Base-by-base conservation (phyloP, 108 stramenopile genomes). In the Aurantiochytrium sp. region DNA sequence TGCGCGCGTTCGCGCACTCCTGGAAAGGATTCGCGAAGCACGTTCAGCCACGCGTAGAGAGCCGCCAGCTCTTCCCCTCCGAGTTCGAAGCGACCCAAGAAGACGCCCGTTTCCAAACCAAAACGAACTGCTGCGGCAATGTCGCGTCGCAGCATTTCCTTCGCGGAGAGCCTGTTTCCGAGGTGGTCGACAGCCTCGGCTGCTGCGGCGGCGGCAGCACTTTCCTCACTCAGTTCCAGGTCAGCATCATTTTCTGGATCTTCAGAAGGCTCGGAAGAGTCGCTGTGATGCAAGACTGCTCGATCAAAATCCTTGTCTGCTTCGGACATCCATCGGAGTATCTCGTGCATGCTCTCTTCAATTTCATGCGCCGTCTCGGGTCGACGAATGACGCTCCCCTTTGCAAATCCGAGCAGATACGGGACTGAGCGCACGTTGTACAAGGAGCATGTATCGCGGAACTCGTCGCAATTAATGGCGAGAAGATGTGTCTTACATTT, bases 11-110 rank as follows among this genome's bases (percentile, higher is more conserved):
- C 76, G 49, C n/a, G 45, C 45, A 23, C 51, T 8, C 76, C 76
- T 25, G 76, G 76, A 83, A 83, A 83, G 23, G 76, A 83, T 45
- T 83, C 49, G 43, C 76, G 76, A 12, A 83, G 76, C 51, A 83
- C 76, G 23, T 83, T 83, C 23, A 83, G 76, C 76, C 76, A 83
- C 19, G 76, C n/a, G 28, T 83, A 83, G 19, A 83, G 6, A 8
- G 76, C 76, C 49, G 45, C 51, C n/a, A 83, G 76, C 76, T 83
- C 76, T 12, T 83, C 76, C 0, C 76, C 76, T 6, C 6, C 6
- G 49, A 83, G 76, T 2, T 83, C 76, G 12, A 25, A 53, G 6
- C 76, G 76, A 6, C 76, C 76, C 23, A 83, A 28, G 23, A 83
- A 83, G 49, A 83, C 76, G 23, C 76, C 76, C 12, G 76, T 53